phyloP scores from a whole-genome alignment of 2,329 filamentous ascomycete species.

The Cytospora piceae region DNA sequence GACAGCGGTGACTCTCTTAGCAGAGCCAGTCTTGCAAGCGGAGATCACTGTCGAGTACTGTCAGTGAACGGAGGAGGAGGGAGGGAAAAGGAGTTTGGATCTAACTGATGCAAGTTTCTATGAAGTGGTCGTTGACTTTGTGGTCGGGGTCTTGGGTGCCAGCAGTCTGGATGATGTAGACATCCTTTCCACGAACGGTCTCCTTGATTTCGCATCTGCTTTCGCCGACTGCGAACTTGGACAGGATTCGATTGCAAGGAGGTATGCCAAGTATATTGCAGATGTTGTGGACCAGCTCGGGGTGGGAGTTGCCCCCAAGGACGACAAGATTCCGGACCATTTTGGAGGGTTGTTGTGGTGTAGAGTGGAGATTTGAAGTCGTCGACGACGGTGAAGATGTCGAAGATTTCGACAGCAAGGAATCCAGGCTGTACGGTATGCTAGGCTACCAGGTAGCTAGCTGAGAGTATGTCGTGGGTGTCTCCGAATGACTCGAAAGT shows the following conservation, averaged over 20 bases:
- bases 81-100: constrained; percentile 38
- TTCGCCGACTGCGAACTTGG: constrained; percentile 93
- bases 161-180: constrained; percentile 96
- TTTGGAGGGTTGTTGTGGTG: constrained; percentile 32
- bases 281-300: constrained; percentile 81
- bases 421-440: background rate
- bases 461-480: background rate
- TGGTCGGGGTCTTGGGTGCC: constrained; percentile 57
- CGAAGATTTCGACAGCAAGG: background rate
- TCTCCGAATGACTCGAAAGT: constrained; percentile 2
- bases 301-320: constrained; percentile 90
- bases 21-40: constrained; percentile 92
- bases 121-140: constrained; percentile 92
- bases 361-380: background rate
- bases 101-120: constrained; percentile 98
- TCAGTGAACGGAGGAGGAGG: constrained; percentile 9
- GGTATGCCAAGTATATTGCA: constrained; percentile 88
- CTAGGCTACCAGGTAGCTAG: constrained; percentile 1
- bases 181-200: constrained; percentile 96
- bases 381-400: background rate
- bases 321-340: constrained; percentile 97
- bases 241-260: constrained; percentile 77
- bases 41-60: constrained; percentile 77
- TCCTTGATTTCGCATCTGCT: constrained; percentile 94
- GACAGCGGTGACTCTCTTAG: constrained; percentile 89